Evolutionary conservation across 306 rosid species (phyloP).

Genomic region (Quercus alba): DNA sequence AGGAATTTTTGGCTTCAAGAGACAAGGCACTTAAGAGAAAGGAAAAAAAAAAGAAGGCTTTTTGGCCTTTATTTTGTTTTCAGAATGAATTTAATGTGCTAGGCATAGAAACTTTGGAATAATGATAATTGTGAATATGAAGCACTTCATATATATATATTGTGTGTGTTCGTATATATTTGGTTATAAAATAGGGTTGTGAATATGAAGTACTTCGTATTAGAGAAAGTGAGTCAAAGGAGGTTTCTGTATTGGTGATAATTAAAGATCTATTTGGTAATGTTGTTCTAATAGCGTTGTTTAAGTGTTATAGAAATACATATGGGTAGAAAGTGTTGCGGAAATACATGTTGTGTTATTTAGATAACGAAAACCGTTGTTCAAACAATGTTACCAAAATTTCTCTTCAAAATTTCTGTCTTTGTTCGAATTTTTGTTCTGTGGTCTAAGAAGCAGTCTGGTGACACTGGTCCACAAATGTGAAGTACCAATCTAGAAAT

Average conservation of each 20-base stretch:
- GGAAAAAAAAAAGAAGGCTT: background rate
- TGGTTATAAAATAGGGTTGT: background rate
- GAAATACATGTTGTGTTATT: no score
- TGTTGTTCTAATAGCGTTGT: no score
- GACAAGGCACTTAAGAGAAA: no score
- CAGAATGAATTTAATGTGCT: background rate
- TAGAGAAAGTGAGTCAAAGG: background rate
- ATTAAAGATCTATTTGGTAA: no score
- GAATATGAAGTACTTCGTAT: background rate
- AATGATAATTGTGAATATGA: no score
- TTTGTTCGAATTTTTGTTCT: background rate
- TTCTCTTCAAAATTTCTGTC: background rate
- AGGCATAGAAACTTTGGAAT: no score
- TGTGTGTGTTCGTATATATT: no score
- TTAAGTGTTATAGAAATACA: no score
- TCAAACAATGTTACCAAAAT: background rate
- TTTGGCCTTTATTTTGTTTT: background rate
- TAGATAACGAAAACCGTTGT: no score
- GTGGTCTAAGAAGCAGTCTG: background rate
- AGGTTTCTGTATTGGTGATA: no score
- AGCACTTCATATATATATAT: no score
- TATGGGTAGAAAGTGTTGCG: fast-evolving
- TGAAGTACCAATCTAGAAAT: no score
- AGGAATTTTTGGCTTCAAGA: background rate
- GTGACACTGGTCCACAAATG: background rate